Base-by-base conservation (phyloP, 2,329 filamentous ascomycete genomes). In the Cyphellophora europaea region DNA sequence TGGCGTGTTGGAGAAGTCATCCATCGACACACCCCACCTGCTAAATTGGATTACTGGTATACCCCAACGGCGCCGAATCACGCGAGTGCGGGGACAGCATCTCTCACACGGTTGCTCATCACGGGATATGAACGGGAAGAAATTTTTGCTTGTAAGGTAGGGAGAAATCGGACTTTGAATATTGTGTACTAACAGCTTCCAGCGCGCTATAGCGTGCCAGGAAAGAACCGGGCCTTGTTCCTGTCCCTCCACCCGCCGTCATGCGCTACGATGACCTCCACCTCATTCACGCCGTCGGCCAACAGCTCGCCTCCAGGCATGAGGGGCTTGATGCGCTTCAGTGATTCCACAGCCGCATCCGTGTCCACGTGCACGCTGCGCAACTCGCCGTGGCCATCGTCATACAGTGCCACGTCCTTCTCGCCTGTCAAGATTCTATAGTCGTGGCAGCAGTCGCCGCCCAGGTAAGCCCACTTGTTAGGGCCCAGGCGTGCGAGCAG, bases 311-410 rank as follows among this genome's bases (percentile, higher is more conserved):
- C 35, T 4, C 30, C 36, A 10, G 42, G 42, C 19, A 45, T 18
- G 10, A 43, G 15, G 3, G 42, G 38, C 11, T 38, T 41, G 16
- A 72, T 58, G 29, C 57, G 48, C 21, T 49, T 43, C 32, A 73
- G 57, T 13, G 63, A 67, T 39, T 51, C 45, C 40, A 49, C 56
- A 6, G 70, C 70, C n/a, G 42, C 46, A 11, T 58, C 53, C 12
- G 59, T 66, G 50, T 74, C 57, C 6, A 63, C 55, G 53, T 74
- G 70, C 31, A 74, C 68, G 44, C 69, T 71, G 30, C 66, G 53
- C 35, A 53, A 29, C 3, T 58, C 56, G 2, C 68, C 67, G 14
- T 52, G 53, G 2, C 57, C 59, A 42, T 69, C 63, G 30, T 63
- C 56, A 51, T 67, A 74, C 35, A 63, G 50, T 2, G 68, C 71